Conservation (phyloP, 1,139 yeast species). For the Candida sojae region DNA sequence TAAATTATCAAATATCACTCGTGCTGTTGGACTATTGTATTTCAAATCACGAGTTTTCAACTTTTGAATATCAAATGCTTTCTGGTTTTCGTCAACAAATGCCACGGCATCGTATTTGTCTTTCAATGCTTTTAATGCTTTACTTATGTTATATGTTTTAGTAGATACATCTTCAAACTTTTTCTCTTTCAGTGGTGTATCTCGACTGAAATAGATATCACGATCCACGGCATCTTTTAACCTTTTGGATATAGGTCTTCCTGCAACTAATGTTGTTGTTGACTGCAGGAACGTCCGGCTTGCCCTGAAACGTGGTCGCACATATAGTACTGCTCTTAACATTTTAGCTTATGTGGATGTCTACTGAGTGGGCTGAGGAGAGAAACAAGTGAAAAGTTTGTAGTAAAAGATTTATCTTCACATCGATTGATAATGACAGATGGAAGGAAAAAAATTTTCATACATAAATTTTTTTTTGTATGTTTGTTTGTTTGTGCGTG, state of each 20-base stretch:
- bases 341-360: neutral
- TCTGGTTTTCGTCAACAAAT: conserved; percentile 17
- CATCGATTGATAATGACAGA: too few species aligned
- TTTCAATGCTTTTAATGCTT: neutral
- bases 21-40: conserved; percentile 19
- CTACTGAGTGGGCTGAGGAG: neutral
- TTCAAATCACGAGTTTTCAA: conserved; percentile 23
- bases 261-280: neutral
- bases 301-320: neutral
- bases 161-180: neutral
- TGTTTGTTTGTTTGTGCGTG: too few species aligned
- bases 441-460: too few species aligned
- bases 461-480: too few species aligned
- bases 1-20: conserved; percentile 32
- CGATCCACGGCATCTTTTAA: neutral
- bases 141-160: neutral
- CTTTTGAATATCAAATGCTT: conserved; percentile 14
- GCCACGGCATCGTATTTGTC: conserved; percentile 19
- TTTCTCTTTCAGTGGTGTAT: neutral
- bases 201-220: neutral
- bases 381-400: too few species aligned
- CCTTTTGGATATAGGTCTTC: conserved; percentile 5
- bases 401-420: too few species aligned
- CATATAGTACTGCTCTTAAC: neutral
- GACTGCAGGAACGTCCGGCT: neutral